phyloP scores from a whole-genome alignment of 1,284 basidiomycete species.

The Sanghuangporus weigelae region DNA sequence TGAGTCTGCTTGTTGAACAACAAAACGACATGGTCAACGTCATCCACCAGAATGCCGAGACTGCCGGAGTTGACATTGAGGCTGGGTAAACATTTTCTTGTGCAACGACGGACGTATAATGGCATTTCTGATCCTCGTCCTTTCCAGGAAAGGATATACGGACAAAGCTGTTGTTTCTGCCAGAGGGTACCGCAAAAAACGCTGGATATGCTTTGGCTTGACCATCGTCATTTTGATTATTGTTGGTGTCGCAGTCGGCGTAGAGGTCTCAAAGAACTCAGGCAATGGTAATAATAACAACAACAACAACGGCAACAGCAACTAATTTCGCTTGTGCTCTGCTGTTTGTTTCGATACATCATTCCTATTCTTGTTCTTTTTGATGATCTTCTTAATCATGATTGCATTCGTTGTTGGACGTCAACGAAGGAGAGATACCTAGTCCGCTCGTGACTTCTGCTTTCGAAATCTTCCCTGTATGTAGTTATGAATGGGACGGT shows the following conservation, averaged over 20 bases:
- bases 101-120: not conserved
- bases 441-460: constrained; percentile 3
- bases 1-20: constrained; percentile 88
- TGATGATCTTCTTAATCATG: not conserved
- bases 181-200: constrained; percentile 86
- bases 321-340: not conserved
- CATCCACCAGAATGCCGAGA: constrained; percentile 71
- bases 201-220: constrained; percentile 88
- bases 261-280: constrained; percentile 40
- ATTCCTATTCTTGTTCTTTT: constrained; percentile 26
- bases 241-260: constrained; percentile 55
- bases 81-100: constrained; percentile 54
- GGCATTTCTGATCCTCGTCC: not conserved
- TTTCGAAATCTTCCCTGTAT: constrained; percentile 4
- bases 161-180: constrained; percentile 86
- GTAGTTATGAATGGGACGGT: not conserved
- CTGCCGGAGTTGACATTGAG: constrained; percentile 78
- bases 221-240: constrained; percentile 58
- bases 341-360: not conserved
- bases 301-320: constrained; percentile 22
- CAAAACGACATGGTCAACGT: constrained; percentile 84
- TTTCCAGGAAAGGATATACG: constrained; percentile 66
- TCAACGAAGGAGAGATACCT: constrained; percentile 16
- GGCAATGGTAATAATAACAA: constrained; percentile 22
- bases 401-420: constrained; percentile 7